Evolutionary conservation across 2,329 filamentous ascomycete species (phyloP), one percentile per base, ranked within the genome.

Genomic region (Penicillium polonicum): DNA sequence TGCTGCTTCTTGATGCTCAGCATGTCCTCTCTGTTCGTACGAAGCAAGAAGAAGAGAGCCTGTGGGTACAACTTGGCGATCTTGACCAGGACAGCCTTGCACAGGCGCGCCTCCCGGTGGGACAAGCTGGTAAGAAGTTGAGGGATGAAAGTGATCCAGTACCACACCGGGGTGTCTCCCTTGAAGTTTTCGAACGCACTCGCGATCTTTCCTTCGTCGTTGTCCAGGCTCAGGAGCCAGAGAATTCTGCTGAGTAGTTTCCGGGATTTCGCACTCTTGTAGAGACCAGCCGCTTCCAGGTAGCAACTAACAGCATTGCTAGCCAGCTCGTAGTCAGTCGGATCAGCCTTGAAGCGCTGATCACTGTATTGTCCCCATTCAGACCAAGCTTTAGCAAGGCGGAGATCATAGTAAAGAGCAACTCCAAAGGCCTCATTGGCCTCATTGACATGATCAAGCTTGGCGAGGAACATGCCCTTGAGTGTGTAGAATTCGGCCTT

Each of bases 361-460:
- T 99, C 94, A 70, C 96, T 97, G 81, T 96, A 99, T 70, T 96
- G 92, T 50, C 94, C 94, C 94, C 94, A 99, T 78, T 99, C 94
- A 17, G 94, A 93, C 94, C 94, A 99, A 3, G 94, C 94, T 77
- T 99, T 99, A 4, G 94, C 90, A 49, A 96, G 85, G 66, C 92
- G 89, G 65, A 99, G 91, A 68, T 99, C 95, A 67, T 96, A 97
- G 78, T 93, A 97, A 59, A 99, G 77, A 0, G 94, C 95, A 50
- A 92, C 95, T 49, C 94, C 94, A 72, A 96, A 99, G 0, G 95
- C 93, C 58, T 91, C 88, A 66, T 96, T 92, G 5, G 94, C 92
- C 60, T 99, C 94, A 3, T 90, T 88, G 72, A 92, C 92, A 68
- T 97, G 90, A 56, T 88, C 88, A 10, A 99, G 83, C 74, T 96